Conservation (phyloP, 2,329 filamentous ascomycete genomes). For the Lecanicillium sp. region DNA sequence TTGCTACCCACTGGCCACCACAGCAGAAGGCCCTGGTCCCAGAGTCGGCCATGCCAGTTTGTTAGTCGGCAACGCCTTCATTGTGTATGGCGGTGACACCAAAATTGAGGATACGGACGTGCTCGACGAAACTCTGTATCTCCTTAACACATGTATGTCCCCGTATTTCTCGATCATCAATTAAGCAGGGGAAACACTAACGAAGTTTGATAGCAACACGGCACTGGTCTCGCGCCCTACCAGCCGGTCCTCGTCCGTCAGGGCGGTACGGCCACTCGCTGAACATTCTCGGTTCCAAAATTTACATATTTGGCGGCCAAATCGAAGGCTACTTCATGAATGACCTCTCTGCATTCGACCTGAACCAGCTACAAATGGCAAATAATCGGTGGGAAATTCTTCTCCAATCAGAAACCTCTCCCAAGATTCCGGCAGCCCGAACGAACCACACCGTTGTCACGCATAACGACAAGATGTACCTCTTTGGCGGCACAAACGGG, state of each 20-base stretch:
- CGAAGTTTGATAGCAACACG: constrained; percentile 62
- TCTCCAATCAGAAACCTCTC: constrained; percentile 52
- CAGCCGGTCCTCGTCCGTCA: constrained; percentile 74
- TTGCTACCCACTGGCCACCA: constrained; percentile 87
- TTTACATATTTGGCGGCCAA: constrained; percentile 95
- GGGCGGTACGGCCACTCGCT: constrained; percentile 94
- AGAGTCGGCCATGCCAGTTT: constrained; percentile 91
- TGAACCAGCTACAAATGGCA: constrained; percentile 88
- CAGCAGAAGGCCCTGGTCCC: constrained; percentile 87
- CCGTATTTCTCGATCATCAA: constrained; percentile 14
- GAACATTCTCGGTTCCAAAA: constrained; percentile 93
- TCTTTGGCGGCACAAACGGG: constrained; percentile 97
- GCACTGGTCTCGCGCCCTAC: constrained; percentile 93
- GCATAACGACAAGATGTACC: constrained; percentile 86
- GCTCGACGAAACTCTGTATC: constrained; percentile 89
- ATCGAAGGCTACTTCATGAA: constrained; percentile 99
- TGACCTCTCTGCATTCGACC: constrained; percentile 86
- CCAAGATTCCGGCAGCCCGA: constrained; percentile 68
- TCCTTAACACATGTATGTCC: constrained; percentile 89
- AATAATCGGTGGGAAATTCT: constrained; percentile 92
- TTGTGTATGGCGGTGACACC: constrained; percentile 96
- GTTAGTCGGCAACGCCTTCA: constrained; percentile 95
- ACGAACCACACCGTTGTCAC: constrained; percentile 93
- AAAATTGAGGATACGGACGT: constrained; percentile 91
- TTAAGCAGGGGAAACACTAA: neutral